Base-by-base conservation (phyloP, 2,329 filamentous ascomycete species). In the Xylariaceae sp. region DNA sequence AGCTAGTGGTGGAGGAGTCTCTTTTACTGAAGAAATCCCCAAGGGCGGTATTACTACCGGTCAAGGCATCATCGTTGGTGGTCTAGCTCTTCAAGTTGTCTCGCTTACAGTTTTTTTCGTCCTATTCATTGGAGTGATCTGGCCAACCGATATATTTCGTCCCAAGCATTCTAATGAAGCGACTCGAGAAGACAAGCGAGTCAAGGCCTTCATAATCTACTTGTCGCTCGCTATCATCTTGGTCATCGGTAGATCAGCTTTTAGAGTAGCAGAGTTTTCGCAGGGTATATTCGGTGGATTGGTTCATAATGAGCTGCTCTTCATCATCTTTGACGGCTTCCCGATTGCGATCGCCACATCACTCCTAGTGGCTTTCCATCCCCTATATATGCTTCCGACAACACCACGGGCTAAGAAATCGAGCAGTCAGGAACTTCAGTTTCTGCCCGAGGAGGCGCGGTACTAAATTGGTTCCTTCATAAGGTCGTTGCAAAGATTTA, bases 291-390 rank as follows among this genome's bases (percentile, higher is more conserved):
- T 48, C 23, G 41, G 47, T 13, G 2, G 46, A 7, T 24, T 60
- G 2, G 51, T 42, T 11, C 55, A 55, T 27, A 48, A 60, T 4
- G 50, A 58, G 40, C 4, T 42, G 3, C 40, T 58, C 6, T 58
- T 60, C 23, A 53, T 58, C 32, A 37, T 58, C 21, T 43, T 60
- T 10, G 55, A 55, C 21, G 51, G 55, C 30, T 55, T 60, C 36
- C 58, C 58, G 2, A 24, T 55, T 10, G 47, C 47, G 1, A 55
- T 58, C 42, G 58, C 58, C n/a, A 58, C 55, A 0, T 50, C 45
- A 3, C 32, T 60, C 15, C 27, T 60, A 41, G 49, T 55, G 4
- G 33, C 53, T 21, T 52, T 40, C 29, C 53, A 61, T 36, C 50
- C 59, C 11, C n/a, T 59, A 9, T 33, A 49, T 42, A 50, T 51